phyloP scores from a whole-genome alignment of 345 rosid species.

The Clarkia xantiana region DNA sequence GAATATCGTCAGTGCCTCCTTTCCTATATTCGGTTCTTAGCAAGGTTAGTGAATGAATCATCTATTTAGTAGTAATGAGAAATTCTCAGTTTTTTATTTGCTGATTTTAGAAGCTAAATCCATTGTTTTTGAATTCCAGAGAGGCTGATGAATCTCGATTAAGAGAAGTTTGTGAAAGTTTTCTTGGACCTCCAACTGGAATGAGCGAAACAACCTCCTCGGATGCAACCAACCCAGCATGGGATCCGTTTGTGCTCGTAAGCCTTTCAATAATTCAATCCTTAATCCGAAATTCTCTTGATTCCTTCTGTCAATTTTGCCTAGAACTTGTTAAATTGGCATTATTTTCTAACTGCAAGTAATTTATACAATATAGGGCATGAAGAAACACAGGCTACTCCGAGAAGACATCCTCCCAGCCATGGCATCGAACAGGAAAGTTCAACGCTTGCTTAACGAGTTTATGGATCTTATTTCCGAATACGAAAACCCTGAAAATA shows the following conservation, averaged over 20 bases:
- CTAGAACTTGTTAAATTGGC: no score
- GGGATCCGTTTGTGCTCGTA: slow-evolving; percentile 96
- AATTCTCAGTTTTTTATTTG: neutral
- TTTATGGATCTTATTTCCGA: slow-evolving; percentile 91
- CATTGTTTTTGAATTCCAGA: slow-evolving; percentile 24
- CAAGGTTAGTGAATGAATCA: slow-evolving; percentile 37
- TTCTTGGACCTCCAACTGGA: slow-evolving; percentile 95
- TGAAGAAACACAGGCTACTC: slow-evolving; percentile 79
- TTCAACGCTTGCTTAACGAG: slow-evolving; percentile 85
- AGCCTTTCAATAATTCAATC: slow-evolving; percentile 13
- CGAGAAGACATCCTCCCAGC: slow-evolving; percentile 90
- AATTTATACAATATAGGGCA: slow-evolving; percentile 36
- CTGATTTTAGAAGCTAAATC: neutral
- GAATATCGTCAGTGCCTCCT: slow-evolving; percentile 95
- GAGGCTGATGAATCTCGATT: slow-evolving; percentile 93
- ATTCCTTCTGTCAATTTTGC: neutral
- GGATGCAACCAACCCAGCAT: slow-evolving; percentile 35
- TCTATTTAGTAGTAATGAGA: no score
- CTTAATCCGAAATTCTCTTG: neutral
- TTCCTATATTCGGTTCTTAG: slow-evolving; percentile 76
- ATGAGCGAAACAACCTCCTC: slow-evolving; percentile 45
- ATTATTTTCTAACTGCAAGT: neutral
- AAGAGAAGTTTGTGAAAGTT: slow-evolving; percentile 88
- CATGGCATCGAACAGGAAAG: slow-evolving; percentile 92
- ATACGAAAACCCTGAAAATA: slow-evolving; percentile 38